A percentile compares a stretch with the other conserved stretches of the same genome.
Conservation (phyloP, 257 asterid species). For the Nicotiana knightiana region DNA sequence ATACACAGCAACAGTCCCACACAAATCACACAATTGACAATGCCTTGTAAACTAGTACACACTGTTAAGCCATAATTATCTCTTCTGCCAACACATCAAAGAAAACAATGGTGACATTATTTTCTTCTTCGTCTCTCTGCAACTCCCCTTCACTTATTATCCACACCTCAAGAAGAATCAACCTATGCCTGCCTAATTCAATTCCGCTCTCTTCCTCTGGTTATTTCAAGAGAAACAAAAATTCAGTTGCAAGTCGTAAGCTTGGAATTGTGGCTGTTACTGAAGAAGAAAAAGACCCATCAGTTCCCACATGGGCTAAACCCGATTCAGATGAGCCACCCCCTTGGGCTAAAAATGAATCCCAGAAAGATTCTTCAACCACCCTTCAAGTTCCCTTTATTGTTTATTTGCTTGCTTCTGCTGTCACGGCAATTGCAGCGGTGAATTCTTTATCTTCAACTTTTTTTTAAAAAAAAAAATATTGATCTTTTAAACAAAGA, state of each 20-base stretch:
- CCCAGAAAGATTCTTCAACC: constrained; percentile 51
- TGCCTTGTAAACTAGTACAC: background rate
- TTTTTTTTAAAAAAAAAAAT: too few species aligned
- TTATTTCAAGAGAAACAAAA: constrained; percentile 17
- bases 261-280: constrained; percentile 38
- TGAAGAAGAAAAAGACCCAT: constrained; percentile 40
- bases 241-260: constrained; percentile 4
- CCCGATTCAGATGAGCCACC: constrained; percentile 81
- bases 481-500: background rate
- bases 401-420: constrained; percentile 85
- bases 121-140: constrained; percentile 20
- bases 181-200: constrained; percentile 18
- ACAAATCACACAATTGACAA: background rate
- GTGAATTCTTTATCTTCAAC: constrained; percentile 27
- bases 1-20: background rate
- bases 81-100: background rate
- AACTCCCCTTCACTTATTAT: constrained; percentile 8
- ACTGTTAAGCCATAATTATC: background rate
- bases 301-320: constrained; percentile 77
- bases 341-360: constrained; percentile 82
- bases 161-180: constrained; percentile 21
- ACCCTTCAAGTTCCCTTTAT: constrained; percentile 56
- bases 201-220: constrained; percentile 12
- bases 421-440: constrained; percentile 92
- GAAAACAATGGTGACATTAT: constrained; percentile 16